phyloP scores from a whole-genome alignment of 768 basidiomycete genomes.

The Macrolepiota albuminosa region DNA sequence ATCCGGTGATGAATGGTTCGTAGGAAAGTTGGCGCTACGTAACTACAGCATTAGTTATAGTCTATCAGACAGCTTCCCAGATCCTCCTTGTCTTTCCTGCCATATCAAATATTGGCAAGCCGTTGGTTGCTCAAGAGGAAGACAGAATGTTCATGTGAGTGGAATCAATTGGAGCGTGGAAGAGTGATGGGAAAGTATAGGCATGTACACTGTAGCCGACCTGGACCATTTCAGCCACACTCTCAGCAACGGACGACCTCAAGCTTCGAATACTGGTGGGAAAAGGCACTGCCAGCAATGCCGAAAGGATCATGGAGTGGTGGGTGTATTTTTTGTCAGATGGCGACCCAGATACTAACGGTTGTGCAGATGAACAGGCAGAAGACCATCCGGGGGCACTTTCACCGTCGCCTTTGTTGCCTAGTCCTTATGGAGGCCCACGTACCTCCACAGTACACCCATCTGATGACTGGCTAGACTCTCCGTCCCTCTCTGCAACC shows the following conservation, averaged over 20 bases:
- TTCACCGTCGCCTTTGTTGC: slow-evolving; percentile 29
- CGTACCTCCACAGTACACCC: slow-evolving; percentile 35
- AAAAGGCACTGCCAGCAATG: slow-evolving; percentile 36
- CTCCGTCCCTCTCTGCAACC: slow-evolving; percentile 7
- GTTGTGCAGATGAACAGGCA: slow-evolving; percentile 19
- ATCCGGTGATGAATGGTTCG: neutral
- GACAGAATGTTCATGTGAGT: slow-evolving; percentile 9
- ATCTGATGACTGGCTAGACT: slow-evolving; percentile 21
- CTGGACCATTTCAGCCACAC: slow-evolving; percentile 9
- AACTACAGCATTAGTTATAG: neutral
- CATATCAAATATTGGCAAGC: neutral
- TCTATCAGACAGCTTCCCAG: neutral
- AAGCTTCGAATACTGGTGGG: slow-evolving; percentile 20
- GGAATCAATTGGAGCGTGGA: slow-evolving; percentile 13
- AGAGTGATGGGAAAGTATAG: slow-evolving; percentile 16
- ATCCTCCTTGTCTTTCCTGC: neutral
- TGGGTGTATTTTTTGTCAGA: slow-evolving; percentile 11
- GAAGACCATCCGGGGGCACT: slow-evolving; percentile 25
- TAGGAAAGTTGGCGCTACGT: neutral
- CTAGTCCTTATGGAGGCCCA: slow-evolving; percentile 27
- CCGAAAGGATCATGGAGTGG: slow-evolving; percentile 15
- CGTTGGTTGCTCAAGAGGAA: neutral
- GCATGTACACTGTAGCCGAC: slow-evolving; percentile 10
- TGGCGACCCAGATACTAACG: slow-evolving; percentile 10
- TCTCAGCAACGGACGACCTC: slow-evolving; percentile 7